A percentile compares a stretch with the other conserved stretches of the same genome.
These are phyloP conservation scores for Ramalina intermedia DNA, from an alignment of 495 filamentous ascomycete genomes.

Conservation along the genomic window DNA sequence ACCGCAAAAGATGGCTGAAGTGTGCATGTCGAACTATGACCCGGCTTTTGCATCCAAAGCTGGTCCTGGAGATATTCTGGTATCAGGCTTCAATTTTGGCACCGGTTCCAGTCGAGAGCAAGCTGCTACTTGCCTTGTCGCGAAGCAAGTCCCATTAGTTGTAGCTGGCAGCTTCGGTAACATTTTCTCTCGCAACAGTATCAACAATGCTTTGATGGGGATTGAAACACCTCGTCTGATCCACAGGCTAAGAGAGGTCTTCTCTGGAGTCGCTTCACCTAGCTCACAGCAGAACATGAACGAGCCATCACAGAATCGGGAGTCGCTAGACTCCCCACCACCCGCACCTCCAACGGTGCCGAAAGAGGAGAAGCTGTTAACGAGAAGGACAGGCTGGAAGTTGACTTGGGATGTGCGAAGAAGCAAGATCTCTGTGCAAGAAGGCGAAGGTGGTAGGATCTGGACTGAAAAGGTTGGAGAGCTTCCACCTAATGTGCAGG, in stretches of 20 bases:
- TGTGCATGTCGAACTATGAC: slow-evolving; percentile 93
- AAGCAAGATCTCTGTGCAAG: slow-evolving; percentile 52
- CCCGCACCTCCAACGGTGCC: slow-evolving; percentile 20
- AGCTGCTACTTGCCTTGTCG: slow-evolving; percentile 77
- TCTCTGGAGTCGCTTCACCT: slow-evolving; percentile 1
- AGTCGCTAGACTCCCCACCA: slow-evolving; percentile 32
- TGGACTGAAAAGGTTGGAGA: slow-evolving; percentile 80
- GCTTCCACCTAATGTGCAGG: slow-evolving; percentile 78
- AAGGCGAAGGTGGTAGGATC: slow-evolving; percentile 43
- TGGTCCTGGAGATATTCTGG: slow-evolving; percentile 59
- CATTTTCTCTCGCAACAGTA: slow-evolving; percentile 76
- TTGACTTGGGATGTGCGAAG: slow-evolving; percentile 71
- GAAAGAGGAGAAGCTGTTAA: slow-evolving; percentile 39
- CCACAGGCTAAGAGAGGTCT: slow-evolving; percentile 46
- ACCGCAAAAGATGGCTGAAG: slow-evolving; percentile 63
- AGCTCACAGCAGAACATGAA: slow-evolving; percentile 15
- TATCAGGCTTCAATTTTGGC: slow-evolving; percentile 84
- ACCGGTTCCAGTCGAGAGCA: slow-evolving; percentile 65
- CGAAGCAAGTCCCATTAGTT: slow-evolving; percentile 71
- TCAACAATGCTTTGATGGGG: slow-evolving; percentile 84
- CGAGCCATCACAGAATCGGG: slow-evolving; percentile 26
- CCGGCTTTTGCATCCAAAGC: slow-evolving; percentile 44
- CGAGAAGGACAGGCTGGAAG: slow-evolving; percentile 78
- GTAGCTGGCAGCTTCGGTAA: slow-evolving; percentile 78
- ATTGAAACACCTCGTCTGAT: slow-evolving; percentile 68